These are phyloP conservation scores for Eucalyptus grandis DNA, from an alignment of 345 rosid species.

Conservation along the genomic window DNA sequence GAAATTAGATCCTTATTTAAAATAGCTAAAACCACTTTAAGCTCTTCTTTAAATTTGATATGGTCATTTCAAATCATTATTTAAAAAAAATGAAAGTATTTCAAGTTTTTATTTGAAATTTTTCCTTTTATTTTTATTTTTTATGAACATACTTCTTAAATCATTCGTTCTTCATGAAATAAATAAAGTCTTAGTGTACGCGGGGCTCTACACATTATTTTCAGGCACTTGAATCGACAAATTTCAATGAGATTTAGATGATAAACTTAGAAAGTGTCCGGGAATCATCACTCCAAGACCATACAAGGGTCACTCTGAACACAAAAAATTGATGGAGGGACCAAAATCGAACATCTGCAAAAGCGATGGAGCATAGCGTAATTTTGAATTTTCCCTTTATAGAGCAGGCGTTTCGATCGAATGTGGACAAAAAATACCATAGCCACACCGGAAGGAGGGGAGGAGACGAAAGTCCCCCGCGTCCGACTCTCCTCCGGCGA, in stretches of 20 bases:
- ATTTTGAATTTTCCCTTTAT: neutral
- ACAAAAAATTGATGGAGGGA: neutral
- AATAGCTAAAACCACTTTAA: accelerated
- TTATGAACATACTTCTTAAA: too few relatives aligned
- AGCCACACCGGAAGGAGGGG: neutral
- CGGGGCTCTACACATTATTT: too few relatives aligned
- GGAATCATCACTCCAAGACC: neutral
- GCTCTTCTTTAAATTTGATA: too few relatives aligned
- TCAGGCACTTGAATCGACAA: too few relatives aligned
- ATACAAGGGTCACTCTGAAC: neutral
- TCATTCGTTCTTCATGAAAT: too few relatives aligned
- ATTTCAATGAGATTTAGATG: neutral
- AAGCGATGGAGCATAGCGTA: neutral
- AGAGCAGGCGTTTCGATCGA: neutral
- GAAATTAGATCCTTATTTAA: too few relatives aligned
- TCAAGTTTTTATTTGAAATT: too few relatives aligned
- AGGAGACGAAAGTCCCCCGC: neutral
- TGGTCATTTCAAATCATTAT: accelerated
- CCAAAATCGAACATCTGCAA: neutral
- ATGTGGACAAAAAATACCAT: neutral
- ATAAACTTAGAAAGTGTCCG: neutral
- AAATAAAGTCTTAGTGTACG: too few relatives aligned
- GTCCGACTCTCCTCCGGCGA: neutral
- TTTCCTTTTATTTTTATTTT: too few relatives aligned
- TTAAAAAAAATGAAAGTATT: too few relatives aligned